phyloP scores from a whole-genome alignment of 306 rosid genomes.

The Corylus heterophylla region DNA sequence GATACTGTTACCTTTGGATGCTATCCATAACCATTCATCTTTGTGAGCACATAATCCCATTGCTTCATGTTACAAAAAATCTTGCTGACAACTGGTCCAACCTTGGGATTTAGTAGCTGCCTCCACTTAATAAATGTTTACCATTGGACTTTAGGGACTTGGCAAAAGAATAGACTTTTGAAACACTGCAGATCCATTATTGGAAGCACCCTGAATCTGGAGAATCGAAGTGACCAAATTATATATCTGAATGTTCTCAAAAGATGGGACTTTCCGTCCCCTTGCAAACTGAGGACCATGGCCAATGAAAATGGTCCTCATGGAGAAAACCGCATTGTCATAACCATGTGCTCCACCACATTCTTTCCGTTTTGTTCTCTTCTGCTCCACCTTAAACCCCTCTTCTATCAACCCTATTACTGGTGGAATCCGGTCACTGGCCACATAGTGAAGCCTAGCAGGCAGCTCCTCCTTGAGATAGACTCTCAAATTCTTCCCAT shows the following conservation, averaged over 20 bases:
- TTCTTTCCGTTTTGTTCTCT: constrained; percentile 53
- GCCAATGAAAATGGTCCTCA: constrained; percentile 87
- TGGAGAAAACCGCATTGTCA: constrained; percentile 86
- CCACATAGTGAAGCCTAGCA: constrained; percentile 68
- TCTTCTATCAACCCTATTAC: constrained; percentile 79
- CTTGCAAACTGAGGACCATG: constrained; percentile 93
- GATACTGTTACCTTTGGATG: constrained; percentile 8
- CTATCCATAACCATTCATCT: background rate
- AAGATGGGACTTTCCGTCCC: constrained; percentile 85
- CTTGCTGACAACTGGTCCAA: constrained; percentile 6
- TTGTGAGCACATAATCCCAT: constrained; percentile 11
- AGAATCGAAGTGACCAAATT: constrained; percentile 88
- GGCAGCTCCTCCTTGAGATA: constrained; percentile 90
- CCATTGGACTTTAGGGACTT: constrained; percentile 25
- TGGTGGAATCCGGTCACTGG: constrained; percentile 70
- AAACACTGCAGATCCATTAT: constrained; percentile 80
- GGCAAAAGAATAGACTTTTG: constrained; percentile 65
- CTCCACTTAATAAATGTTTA: background rate
- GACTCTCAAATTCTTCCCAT: constrained; percentile 69
- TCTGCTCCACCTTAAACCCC: constrained; percentile 84
- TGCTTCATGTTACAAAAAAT: background rate
- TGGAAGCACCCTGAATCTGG: constrained; percentile 70
- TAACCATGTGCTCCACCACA: constrained; percentile 98
- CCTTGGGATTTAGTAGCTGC: constrained; percentile 1
- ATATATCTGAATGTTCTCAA: constrained; percentile 91